phyloP scores from a whole-genome alignment of 768 basidiomycete species.

The Suillus ampliporus region DNA sequence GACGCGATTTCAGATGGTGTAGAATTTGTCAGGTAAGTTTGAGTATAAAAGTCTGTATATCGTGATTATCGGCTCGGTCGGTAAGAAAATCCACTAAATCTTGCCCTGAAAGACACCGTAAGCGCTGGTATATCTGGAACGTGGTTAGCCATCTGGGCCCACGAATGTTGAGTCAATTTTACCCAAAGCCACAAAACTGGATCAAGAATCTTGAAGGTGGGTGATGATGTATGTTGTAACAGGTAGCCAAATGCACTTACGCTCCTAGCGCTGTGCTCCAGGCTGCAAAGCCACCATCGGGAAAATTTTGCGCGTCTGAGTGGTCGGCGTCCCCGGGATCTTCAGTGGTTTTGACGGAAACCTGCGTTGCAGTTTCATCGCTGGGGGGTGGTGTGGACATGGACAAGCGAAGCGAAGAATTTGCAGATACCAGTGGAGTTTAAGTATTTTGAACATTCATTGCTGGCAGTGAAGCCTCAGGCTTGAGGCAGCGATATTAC shows the following conservation, averaged over 20 bases:
- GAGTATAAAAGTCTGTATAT: constrained; percentile 44
- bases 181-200: constrained; percentile 45
- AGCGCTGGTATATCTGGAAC: constrained; percentile 38
- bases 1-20: constrained; percentile 45
- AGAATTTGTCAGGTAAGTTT: constrained; percentile 39
- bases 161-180: neutral
- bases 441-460: neutral
- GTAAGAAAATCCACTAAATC: neutral
- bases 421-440: neutral
- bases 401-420: neutral
- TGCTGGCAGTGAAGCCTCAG: too few species aligned
- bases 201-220: constrained; percentile 35
- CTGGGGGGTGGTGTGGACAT: neutral
- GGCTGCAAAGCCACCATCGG: constrained; percentile 31
- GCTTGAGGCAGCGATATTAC: too few species aligned
- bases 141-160: neutral
- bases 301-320: constrained; percentile 8
- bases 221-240: neutral
- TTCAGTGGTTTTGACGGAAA: neutral
- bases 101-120: constrained; percentile 50
- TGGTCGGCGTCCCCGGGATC: neutral
- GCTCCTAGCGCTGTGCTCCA: constrained; percentile 31
- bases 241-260: constrained; percentile 17
- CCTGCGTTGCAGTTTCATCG: neutral
- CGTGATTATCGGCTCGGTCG: neutral